phyloP scores from a whole-genome alignment of 2,329 filamentous ascomycete species.

The Neopestalotiopsis rosae region DNA sequence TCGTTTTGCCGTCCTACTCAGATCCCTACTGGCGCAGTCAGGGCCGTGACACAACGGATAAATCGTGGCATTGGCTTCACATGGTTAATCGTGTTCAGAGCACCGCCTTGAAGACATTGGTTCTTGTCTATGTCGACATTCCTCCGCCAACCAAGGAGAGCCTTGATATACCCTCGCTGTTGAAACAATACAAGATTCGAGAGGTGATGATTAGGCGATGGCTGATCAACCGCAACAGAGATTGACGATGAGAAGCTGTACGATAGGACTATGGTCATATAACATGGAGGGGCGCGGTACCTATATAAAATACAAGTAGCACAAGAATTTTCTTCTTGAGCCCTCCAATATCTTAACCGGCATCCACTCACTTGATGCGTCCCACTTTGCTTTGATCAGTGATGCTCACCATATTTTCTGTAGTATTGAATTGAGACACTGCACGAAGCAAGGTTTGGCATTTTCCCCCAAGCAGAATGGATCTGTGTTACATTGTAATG shows the following conservation, averaged over 20 bases:
- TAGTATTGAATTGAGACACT: too few species aligned
- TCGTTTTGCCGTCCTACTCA: conserved; percentile 83
- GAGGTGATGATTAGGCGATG: conserved; percentile 85
- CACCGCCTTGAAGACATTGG: conserved; percentile 87
- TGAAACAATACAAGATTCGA: conserved; percentile 76
- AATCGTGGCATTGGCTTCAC: conserved; percentile 84
- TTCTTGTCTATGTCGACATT: conserved; percentile 90
- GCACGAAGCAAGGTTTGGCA: too few species aligned
- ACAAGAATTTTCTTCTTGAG: too few species aligned
- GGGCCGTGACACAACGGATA: conserved; percentile 53
- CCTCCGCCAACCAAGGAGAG: conserved; percentile 66
- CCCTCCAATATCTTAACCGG: too few species aligned
- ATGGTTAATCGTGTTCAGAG: conserved; percentile 87
- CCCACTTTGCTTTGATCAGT: too few species aligned
- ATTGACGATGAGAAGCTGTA: conserved; percentile 20
- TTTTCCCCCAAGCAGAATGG: too few species aligned
- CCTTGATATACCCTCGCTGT: conserved; percentile 64
- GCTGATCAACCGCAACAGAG: conserved; percentile 77
- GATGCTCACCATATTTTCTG: too few species aligned
- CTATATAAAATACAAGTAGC: too few species aligned
- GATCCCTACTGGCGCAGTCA: conserved; percentile 72
- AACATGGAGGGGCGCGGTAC: too few species aligned
- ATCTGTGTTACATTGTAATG: too few species aligned
- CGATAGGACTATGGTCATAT: too few species aligned
- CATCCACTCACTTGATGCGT: too few species aligned